A percentile compares a stretch with the other conserved stretches of the same genome.
Conservation (phyloP, 2,329 filamentous ascomycete genomes). For the Truncatella angustata region DNA sequence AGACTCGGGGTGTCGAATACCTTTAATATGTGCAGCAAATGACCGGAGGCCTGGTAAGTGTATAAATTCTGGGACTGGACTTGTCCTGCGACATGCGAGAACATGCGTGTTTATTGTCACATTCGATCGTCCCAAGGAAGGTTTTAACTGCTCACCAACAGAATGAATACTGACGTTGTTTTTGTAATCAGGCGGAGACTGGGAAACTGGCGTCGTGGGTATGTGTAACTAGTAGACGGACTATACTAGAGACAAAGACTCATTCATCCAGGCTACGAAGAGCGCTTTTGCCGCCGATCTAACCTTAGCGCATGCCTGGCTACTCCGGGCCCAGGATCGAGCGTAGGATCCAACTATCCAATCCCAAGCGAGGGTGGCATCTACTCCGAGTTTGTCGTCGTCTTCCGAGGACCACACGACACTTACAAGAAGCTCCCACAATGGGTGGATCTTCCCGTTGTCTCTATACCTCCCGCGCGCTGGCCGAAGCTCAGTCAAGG, state of each 20-base stretch:
- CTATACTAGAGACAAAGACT: neutral
- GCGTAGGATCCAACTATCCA: constrained; percentile 60
- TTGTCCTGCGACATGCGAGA: too few relatives aligned
- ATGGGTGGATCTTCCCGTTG: constrained; percentile 65
- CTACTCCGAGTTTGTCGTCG: constrained; percentile 67
- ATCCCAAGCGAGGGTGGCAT: constrained; percentile 69
- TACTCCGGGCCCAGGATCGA: constrained; percentile 53
- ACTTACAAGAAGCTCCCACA: constrained; percentile 57
- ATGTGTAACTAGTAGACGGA: constrained; percentile 17
- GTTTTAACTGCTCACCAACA: too few relatives aligned
- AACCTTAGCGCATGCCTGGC: constrained; percentile 69
- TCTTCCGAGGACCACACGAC: constrained; percentile 70
- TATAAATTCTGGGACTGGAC: neutral
- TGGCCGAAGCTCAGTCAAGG: constrained; percentile 70
- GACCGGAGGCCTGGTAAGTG: constrained; percentile 65
- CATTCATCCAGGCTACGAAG: constrained; percentile 60
- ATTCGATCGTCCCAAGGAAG: too few relatives aligned
- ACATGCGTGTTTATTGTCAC: too few relatives aligned
- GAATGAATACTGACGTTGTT: neutral
- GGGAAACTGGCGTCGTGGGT: constrained; percentile 60
- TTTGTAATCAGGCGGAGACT: constrained; percentile 56
- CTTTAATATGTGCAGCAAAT: constrained; percentile 72
- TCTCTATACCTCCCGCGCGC: constrained; percentile 69
- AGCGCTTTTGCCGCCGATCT: constrained; percentile 72
- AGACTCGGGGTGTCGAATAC: constrained; percentile 43